Conservation (phyloP, 169 alveolate genomes). For the Cryptosporidium canis region DNA sequence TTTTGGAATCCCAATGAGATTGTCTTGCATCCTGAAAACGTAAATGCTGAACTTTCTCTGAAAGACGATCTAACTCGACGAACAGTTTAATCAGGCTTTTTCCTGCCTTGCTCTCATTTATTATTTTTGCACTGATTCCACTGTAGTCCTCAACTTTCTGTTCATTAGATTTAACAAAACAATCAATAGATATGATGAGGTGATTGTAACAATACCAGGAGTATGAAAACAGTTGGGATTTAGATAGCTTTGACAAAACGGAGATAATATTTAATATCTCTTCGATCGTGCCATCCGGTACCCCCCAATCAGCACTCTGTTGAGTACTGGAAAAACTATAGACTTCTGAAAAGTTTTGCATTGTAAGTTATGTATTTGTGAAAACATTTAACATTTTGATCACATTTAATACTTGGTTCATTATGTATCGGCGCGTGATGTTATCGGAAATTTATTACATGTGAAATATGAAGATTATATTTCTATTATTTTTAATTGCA, state of each 20-base stretch:
- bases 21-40: slow-evolving; percentile 56
- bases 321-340: neutral
- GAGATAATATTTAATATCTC: neutral
- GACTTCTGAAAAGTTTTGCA: neutral
- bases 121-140: too few species aligned
- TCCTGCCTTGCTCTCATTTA: neutral
- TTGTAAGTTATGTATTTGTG: neutral
- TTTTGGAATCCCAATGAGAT: slow-evolving; percentile 29
- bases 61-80: neutral
- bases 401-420: too few species aligned
- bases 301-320: slow-evolving; percentile 26
- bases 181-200: slow-evolving; percentile 1
- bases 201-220: slow-evolving; percentile 72
- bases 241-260: slow-evolving; percentile 16
- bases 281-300: slow-evolving; percentile 7
- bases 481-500: neutral
- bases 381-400: neutral
- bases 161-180: neutral
- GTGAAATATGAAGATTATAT: neutral
- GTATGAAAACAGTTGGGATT: slow-evolving; percentile 59
- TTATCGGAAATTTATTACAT: neutral
- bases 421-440: too few species aligned
- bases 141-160: neutral
- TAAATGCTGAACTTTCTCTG: slow-evolving; percentile 66
- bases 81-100: neutral